phyloP scores from a whole-genome alignment of 139 green algal genomes.

The Astrephomene gubernaculifera region DNA sequence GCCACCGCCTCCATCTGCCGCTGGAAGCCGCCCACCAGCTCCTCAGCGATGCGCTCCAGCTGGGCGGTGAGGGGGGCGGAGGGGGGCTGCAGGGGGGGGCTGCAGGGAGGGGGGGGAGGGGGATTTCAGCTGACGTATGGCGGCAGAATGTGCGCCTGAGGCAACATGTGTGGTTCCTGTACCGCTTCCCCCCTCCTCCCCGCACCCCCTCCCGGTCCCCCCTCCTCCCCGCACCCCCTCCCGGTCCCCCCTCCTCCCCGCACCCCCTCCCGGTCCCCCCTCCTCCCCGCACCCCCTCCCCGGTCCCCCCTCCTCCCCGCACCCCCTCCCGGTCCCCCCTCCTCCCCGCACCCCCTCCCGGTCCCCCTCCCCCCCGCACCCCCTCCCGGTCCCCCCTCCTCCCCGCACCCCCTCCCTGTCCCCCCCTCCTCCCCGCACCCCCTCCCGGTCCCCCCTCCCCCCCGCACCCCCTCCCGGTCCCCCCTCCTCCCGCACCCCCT shows the following conservation, averaged over 20 bases:
- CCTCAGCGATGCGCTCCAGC: slow-evolving; percentile 71
- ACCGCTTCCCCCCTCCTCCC: neutral
- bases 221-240: neutral
- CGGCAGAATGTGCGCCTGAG: neutral
- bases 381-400: too few relatives aligned
- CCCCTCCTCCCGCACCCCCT: neutral
- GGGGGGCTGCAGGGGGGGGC: neutral
- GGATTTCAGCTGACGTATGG: slow-evolving; percentile 21
- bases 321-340: too few relatives aligned
- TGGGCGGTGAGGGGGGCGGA: slow-evolving; percentile 34
- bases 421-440: too few relatives aligned
- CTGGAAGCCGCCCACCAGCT: slow-evolving; percentile 86
- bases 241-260: too few relatives aligned
- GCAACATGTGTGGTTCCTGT: neutral
- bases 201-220: neutral
- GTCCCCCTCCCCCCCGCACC: too few relatives aligned
- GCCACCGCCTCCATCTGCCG: slow-evolving; percentile 85
- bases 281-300: too few relatives aligned
- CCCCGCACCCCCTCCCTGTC: too few relatives aligned
- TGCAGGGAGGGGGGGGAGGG: neutral
- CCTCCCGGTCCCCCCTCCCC: too few relatives aligned
- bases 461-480: neutral
- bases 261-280: too few relatives aligned
- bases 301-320: too few relatives aligned
- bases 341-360: too few relatives aligned